These are phyloP conservation scores for Mayamaea pseudoterrestris DNA, from an alignment of 108 stramenopile species.

Conservation along the genomic window DNA sequence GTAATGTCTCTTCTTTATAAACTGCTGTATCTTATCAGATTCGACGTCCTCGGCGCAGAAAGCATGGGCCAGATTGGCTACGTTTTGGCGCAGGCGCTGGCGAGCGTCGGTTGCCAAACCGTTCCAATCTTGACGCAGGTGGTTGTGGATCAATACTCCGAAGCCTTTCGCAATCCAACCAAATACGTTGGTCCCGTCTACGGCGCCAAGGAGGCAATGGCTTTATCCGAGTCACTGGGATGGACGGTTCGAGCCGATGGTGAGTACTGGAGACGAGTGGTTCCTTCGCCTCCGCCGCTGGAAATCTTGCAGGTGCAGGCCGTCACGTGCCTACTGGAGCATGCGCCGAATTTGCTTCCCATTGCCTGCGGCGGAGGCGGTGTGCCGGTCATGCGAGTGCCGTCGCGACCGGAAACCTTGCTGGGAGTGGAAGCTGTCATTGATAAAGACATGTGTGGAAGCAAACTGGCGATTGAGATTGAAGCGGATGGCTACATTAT, in stretches of 20 bases:
- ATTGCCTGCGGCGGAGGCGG: conserved; percentile 80
- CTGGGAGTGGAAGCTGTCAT: conserved; percentile 75
- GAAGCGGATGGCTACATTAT: conserved; percentile 76
- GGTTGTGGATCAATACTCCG: conserved; percentile 50
- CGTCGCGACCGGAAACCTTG: conserved; percentile 50
- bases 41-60: conserved; percentile 41
- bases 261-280: conserved; percentile 73
- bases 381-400: conserved; percentile 59
- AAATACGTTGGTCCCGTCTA: conserved; percentile 79
- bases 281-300: conserved; percentile 60
- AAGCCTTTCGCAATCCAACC: conserved; percentile 60
- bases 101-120: conserved; percentile 33
- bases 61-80: conserved; percentile 78
- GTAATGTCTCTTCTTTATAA: too few relatives aligned
- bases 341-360: conserved; percentile 31
- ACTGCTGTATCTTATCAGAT: too few relatives aligned
- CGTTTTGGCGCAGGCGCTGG: conserved; percentile 60
- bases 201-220: conserved; percentile 71
- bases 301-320: conserved; percentile 78
- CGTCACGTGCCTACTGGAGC: conserved; percentile 40
- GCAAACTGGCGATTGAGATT: conserved; percentile 51
- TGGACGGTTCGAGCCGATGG: conserved; percentile 79
- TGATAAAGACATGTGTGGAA: conserved; percentile 54
- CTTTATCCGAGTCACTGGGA: conserved; percentile 53
- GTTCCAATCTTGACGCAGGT: conserved; percentile 67